phyloP scores from a whole-genome alignment of 441 rosid genomes.

The Mallotus japonicus region DNA sequence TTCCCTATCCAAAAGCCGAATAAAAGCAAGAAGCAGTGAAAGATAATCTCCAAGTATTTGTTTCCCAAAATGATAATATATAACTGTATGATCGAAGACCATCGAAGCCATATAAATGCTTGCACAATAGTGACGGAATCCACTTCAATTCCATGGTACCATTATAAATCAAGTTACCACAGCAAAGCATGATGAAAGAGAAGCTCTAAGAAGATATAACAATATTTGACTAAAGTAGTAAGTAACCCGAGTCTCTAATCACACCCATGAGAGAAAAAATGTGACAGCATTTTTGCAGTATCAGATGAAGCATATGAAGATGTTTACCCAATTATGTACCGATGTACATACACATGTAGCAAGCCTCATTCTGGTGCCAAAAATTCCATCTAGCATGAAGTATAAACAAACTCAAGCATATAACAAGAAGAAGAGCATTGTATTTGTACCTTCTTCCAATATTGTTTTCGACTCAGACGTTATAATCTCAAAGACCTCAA shows the following conservation, averaged over 20 bases:
- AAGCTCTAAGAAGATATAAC: not conserved
- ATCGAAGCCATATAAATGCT: not conserved
- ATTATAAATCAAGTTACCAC: not conserved
- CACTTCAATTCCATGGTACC: not conserved
- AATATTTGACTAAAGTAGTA: not conserved
- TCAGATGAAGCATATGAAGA: not conserved
- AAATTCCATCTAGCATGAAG: not conserved
- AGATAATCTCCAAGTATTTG: not conserved
- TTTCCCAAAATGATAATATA: not conserved
- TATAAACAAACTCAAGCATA: not conserved
- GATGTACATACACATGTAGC: not conserved
- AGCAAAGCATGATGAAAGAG: not conserved
- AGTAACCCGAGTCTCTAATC: not conserved
- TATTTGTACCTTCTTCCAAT: conserved; percentile 72
- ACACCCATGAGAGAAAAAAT: not conserved
- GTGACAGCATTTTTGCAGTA: not conserved
- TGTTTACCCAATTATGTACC: too few relatives aligned
- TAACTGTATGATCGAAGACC: not conserved
- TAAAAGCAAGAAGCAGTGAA: conserved; percentile 3
- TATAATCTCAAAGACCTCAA: conserved; percentile 81
- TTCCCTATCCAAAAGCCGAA: not conserved
- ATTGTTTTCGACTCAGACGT: conserved; percentile 66
- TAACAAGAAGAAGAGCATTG: not conserved
- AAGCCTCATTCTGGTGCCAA: conserved; percentile 10
- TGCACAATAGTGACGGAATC: not conserved